Evolutionary conservation across 2,329 filamentous ascomycete species (phyloP), one percentile per base, ranked within the genome.

Genomic region (Podosphaera aphanis): DNA sequence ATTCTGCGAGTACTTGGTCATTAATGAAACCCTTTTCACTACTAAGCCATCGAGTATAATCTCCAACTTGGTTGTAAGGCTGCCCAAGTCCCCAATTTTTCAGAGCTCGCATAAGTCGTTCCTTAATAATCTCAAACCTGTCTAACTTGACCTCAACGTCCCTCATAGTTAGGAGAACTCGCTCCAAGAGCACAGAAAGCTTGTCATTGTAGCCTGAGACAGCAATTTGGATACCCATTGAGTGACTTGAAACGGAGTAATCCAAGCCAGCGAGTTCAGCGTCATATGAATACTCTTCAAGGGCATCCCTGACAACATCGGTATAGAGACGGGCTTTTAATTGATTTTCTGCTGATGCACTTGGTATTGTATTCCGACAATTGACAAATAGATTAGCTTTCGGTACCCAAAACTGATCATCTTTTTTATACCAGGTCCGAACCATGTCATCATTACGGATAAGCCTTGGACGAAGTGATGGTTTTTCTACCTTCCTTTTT

Each of bases 341-440:
- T 27, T 74, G 69, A 50, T 81, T 86, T 47, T 80, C 77, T 1
- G 85, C 81, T 3, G 82, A 85, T 1, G 82, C 72, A 59, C 76
- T 77, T n/a, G 82, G 76, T 40, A 93, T 63, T 0, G 85, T 81
- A 48, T 79, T 93, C 54, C 78, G 74, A 52, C 92, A 69, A 53
- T 78, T 83, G 51, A 93, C 74, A 52, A 85, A 73, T 16, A 95
- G 66, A 48, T 85, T 90, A 2, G 83, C 90, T 61, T 93, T 93
- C 7, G 90, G 90, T 8, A 95, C 90, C 86, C 88, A 95, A 62
- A 95, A 98, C 0, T 79, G 85, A 55, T 98, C 90, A 56, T 98
- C 90, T 63, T 95, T 95, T 67, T 98, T 98, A 68, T 78, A 94
- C 90, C 90, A 98, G 2, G 83, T 79, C 25, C 86, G 77, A 0